Evolutionary conservation across 2,329 filamentous ascomycete species (phyloP), one percentile per base, ranked within the genome.

Genomic region (Fusarium sp.): DNA sequence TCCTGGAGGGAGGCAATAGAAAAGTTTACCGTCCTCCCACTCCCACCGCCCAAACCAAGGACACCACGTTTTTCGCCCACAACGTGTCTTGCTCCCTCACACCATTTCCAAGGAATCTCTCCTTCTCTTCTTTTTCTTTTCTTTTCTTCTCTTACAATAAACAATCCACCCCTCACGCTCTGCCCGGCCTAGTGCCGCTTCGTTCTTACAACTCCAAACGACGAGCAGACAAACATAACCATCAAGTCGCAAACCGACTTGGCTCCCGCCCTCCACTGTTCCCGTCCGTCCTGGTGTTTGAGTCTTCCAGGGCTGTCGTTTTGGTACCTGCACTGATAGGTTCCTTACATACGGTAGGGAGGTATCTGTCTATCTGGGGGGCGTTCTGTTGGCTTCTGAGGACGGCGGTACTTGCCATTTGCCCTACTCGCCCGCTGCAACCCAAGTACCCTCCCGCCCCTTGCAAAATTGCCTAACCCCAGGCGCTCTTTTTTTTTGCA

Each of bases 31-130:
- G 40, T 66, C 62, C 53, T 65, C 58, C 58, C 55, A 51, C 45
- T 58, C 52, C 62, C 53, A 65, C 62, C 62, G 53, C 62, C 58
- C 61, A 64, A 52, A 64, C 42, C 49, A 57, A 51, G 59, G 54
- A 64, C 19, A 34, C 61, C 61, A 65, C 63, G 58, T 65, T 65
- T 65, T 65, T 60, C 28, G 22, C 58, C 57, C 62, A 65, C 58
- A 58, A 58, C 53, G 47, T 62, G 56, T 61, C 61, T 47, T 61
- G 60, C 47, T 61, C 61, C 45, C 59, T 62, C 62, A 55, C 50
- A 47, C 61, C 45, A 38, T 49, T 36, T 49, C 50, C 36, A 36
- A 13, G 40, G 29, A 29, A 41, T 47, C 36, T 24, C 25, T 46
- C 41, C 31, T 19, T 35, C 41, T 31, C 40, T 45, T 58, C 53